Evolutionary conservation across 1,284 basidiomycete genomes (phyloP).

Genomic region (Tremellales sp.): DNA sequence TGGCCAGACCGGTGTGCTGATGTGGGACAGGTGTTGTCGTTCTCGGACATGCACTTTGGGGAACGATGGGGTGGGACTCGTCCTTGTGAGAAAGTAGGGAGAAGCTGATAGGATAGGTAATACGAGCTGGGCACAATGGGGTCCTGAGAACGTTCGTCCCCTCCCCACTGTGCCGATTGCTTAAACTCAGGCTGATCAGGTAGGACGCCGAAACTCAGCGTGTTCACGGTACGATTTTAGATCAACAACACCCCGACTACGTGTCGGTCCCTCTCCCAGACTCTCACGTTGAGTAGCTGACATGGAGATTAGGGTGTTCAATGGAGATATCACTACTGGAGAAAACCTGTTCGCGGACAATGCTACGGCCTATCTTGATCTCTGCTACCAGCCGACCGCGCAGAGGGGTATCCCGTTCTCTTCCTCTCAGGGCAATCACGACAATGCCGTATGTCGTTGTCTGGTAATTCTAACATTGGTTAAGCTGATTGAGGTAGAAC

Average conservation of each 20-base stretch:
- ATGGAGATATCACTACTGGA: conserved; percentile 22
- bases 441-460: conserved; percentile 10
- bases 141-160: no score
- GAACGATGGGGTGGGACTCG: conserved; percentile 13
- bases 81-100: not conserved
- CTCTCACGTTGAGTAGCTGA: not conserved
- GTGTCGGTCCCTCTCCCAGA: conserved; percentile 2
- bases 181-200: not conserved
- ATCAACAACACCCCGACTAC: conserved; percentile 17
- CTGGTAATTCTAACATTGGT: no score
- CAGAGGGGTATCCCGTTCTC: conserved; percentile 13
- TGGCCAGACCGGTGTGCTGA: not conserved
- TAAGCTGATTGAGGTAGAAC: conserved; percentile 6
- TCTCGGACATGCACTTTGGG: conserved; percentile 23
- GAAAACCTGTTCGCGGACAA: conserved; percentile 23
- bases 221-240: conserved; percentile 12
- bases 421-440: conserved; percentile 19
- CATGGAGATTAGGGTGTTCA: conserved; percentile 11
- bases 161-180: no score
- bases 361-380: conserved; percentile 14
- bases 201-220: conserved; percentile 15
- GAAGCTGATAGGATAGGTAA: no score
- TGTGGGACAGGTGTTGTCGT: conserved; percentile 7
- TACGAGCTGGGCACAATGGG: no score
- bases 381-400: conserved; percentile 11